Conservation (phyloP, 805 yeast species). For the Kazachstania kunashirensis region DNA sequence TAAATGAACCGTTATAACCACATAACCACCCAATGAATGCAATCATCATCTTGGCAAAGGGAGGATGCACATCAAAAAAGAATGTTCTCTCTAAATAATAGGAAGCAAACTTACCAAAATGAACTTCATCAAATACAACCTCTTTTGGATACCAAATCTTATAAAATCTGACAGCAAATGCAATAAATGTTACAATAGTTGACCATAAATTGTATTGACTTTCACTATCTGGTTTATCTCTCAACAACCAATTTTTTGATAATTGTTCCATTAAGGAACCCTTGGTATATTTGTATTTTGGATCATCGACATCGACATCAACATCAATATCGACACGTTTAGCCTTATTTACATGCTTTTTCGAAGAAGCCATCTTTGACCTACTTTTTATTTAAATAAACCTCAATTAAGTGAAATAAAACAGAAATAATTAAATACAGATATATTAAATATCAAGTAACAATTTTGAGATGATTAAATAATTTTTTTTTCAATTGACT, state of each 20-base stretch:
- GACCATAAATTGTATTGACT: conserved; percentile 37
- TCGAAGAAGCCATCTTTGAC: conserved; percentile 5
- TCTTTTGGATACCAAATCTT: conserved; percentile 55
- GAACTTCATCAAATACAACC: conserved; percentile 82
- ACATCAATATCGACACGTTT: conserved; percentile 7
- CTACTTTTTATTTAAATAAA: neutral
- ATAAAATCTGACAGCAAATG: conserved; percentile 58
- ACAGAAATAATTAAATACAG: neutral
- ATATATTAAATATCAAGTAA: too few relatives aligned
- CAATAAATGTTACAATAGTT: conserved; percentile 49
- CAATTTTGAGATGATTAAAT: too few relatives aligned
- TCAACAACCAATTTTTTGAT: conserved; percentile 23
- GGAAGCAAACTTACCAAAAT: conserved; percentile 77
- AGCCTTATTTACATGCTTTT: conserved; percentile 4
- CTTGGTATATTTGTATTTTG: conserved; percentile 22
- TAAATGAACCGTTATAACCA: conserved; percentile 87
- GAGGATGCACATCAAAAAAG: conserved; percentile 96
- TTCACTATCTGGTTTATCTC: conserved; percentile 18
- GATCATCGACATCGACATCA: conserved; percentile 17
- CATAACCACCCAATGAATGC: conserved; percentile 83
- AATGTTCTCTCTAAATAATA: conserved; percentile 82
- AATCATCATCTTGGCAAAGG: conserved; percentile 87
- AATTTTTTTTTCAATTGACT: too few relatives aligned
- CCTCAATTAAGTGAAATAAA: neutral
- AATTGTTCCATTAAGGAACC: conserved; percentile 9